Evolutionary conservation across 1,284 basidiomycete genomes (phyloP).

Genomic region (Bondarzewia mesenterica): DNA sequence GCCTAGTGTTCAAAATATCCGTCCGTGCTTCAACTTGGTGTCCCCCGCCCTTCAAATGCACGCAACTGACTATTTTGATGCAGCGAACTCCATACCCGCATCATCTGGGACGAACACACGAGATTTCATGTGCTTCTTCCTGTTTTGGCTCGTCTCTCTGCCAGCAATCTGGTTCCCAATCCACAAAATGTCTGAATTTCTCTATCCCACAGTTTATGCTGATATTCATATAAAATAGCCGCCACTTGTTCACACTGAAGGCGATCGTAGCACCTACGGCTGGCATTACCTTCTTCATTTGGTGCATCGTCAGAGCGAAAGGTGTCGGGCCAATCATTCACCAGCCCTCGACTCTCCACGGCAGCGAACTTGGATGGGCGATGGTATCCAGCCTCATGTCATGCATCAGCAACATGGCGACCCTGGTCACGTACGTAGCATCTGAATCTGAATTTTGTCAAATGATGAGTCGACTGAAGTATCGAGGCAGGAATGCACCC

Average conservation of each 20-base stretch:
- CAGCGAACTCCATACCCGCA: conserved; percentile 60
- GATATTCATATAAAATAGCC: conserved; percentile 28
- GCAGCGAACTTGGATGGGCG: conserved; percentile 68
- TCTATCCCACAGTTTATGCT: neutral
- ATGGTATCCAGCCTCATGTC: conserved; percentile 75
- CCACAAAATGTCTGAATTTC: conserved; percentile 54
- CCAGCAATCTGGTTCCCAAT: conserved; percentile 78
- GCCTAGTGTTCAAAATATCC: conserved; percentile 64
- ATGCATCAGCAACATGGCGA: conserved; percentile 76
- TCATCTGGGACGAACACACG: conserved; percentile 63
- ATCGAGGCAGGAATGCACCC: conserved; percentile 53
- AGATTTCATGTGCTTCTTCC: conserved; percentile 77
- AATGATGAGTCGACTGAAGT: neutral
- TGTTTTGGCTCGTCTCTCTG: conserved; percentile 79
- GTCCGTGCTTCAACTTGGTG: conserved; percentile 27
- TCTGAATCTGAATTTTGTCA: conserved; percentile 11
- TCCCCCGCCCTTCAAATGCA: conserved; percentile 7
- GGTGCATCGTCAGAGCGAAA: conserved; percentile 70
- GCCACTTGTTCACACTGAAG: conserved; percentile 79
- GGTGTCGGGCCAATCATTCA: conserved; percentile 77
- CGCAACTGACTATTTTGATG: neutral
- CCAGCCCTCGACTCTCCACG: conserved; percentile 59
- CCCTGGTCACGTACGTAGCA: conserved; percentile 49
- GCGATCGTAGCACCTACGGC: conserved; percentile 66
- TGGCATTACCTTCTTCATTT: conserved; percentile 74